Evolutionary conservation across 2,329 filamentous ascomycete species (phyloP), one percentile per base, ranked within the genome.

Genomic region (Xylaria sp.): DNA sequence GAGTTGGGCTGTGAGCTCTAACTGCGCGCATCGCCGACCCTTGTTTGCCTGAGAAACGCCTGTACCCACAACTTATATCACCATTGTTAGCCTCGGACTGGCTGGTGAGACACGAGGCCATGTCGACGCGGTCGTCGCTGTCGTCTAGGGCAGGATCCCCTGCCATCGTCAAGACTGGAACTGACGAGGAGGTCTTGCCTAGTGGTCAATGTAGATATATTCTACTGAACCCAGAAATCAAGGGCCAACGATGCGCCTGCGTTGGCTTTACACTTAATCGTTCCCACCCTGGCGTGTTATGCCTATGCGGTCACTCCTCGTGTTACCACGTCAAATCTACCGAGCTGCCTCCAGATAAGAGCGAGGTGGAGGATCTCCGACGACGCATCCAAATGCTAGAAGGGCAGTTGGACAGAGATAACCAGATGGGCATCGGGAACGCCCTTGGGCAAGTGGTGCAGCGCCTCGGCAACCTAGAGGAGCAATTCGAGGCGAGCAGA

Each of bases 201-300:
- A 82, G 84, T 72, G 88, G 88, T 39, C 86, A 88, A 73, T 90
- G 88, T 73, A 86, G 87, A 69, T 89, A 87, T 74, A 89, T 90
- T 70, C 77, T 90, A 37, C 81, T 87, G 34, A 82, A 86, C 65
- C 86, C 87, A 6, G 86, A 87, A 74, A 81, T 88, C 76, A 87
- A 85, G 73, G 87, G 87, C 61, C 83, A 87, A 67, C 85, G 88
- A 52, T 90, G 88, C 76, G 87, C 84, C 54, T 90, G 88, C 73
- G 85, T 87, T 70, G 82, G 84, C 69, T 90, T 90, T 77, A 84
- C 84, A 4, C 82, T 86, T 66, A 89, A 88, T 76, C 82, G 81
- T 60, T 76, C 81, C n/a, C 80, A 86, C 12, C 87, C 87, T 0
- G 84, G 87, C 46, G 85, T 86, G 63, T 84, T 80, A 23, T 90